phyloP scores from a whole-genome alignment of 306 rosid genomes.

The Nissolia schottii region DNA sequence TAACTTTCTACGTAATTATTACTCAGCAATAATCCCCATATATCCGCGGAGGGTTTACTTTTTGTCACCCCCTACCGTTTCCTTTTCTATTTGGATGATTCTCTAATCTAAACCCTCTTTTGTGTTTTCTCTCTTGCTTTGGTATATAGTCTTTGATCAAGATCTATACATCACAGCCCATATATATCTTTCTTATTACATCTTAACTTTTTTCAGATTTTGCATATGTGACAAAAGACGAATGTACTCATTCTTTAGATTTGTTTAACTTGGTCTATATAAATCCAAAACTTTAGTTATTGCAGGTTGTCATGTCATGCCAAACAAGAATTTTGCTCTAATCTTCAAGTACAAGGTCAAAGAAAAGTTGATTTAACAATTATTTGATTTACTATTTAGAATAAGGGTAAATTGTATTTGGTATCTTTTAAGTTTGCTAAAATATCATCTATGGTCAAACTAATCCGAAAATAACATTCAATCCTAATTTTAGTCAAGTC shows the following conservation, averaged over 20 bases:
- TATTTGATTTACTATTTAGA: not conserved
- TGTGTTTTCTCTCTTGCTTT: conserved; percentile 38
- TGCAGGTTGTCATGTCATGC: conserved; percentile 31
- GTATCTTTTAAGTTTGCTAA: no score
- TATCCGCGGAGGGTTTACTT: conserved; percentile 35
- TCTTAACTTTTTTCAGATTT: conserved; percentile 39
- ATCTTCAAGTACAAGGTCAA: conserved; percentile 35
- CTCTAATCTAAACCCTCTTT: conserved; percentile 32
- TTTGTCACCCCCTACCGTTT: conserved; percentile 21
- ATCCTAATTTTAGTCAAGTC: no score
- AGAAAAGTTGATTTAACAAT: not conserved
- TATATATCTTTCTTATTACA: conserved; percentile 41
- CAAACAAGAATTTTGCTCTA: conserved; percentile 23
- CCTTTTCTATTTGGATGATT: conserved; percentile 37
- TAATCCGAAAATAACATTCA: no score
- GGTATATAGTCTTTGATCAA: conserved; percentile 32
- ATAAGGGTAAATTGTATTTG: no score
- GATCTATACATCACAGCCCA: conserved; percentile 27
- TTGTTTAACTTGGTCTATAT: conserved; percentile 21
- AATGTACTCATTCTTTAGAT: conserved; percentile 26
- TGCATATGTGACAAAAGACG: conserved; percentile 30
- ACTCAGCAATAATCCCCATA: conserved; percentile 49
- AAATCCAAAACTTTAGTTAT: conserved; percentile 25
- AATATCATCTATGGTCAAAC: no score
- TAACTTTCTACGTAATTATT: conserved; percentile 65